A percentile compares a stretch with the other conserved stretches of the same genome.
Conservation (phyloP, 257 asterid species). For the Mitragyna speciosa region DNA sequence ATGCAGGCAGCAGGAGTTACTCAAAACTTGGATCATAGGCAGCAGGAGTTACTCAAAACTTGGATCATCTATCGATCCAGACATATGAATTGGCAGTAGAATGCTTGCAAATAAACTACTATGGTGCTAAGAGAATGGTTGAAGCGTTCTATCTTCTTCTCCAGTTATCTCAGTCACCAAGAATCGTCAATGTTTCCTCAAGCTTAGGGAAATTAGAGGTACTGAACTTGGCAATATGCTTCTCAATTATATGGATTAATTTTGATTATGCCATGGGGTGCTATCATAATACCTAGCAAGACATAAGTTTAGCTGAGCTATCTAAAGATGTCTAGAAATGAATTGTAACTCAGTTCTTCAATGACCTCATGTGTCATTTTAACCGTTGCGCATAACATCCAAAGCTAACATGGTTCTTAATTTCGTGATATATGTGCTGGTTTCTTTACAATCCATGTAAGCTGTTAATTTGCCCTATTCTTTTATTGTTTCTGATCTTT, state of each 20-base stretch:
- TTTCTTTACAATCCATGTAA: too few relatives aligned
- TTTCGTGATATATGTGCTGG: too few relatives aligned
- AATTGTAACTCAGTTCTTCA: too few relatives aligned
- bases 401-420: too few relatives aligned
- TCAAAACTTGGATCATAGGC: too few relatives aligned
- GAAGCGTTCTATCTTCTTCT: constrained; percentile 59
- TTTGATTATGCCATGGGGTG: neutral
- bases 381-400: neutral
- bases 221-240: neutral
- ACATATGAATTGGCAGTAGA: constrained; percentile 35
- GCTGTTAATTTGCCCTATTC: too few relatives aligned
- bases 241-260: neutral
- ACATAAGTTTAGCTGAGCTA: neutral
- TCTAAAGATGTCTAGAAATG: too few relatives aligned
- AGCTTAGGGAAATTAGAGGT: constrained; percentile 33
- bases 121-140: constrained; percentile 46
- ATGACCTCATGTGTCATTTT: too few relatives aligned
- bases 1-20: constrained; percentile 28
- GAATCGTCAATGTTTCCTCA: constrained; percentile 54
- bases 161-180: constrained; percentile 49
- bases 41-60: constrained; percentile 23
- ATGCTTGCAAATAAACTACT: constrained; percentile 47
- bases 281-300: neutral
- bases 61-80: constrained; percentile 18
- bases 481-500: too few relatives aligned